Percentiles rank a stretch among this genome's conserved stretches.
Conservation (phyloP, 2,329 filamentous ascomycete species). For the Cladorrhinum sp. region DNA sequence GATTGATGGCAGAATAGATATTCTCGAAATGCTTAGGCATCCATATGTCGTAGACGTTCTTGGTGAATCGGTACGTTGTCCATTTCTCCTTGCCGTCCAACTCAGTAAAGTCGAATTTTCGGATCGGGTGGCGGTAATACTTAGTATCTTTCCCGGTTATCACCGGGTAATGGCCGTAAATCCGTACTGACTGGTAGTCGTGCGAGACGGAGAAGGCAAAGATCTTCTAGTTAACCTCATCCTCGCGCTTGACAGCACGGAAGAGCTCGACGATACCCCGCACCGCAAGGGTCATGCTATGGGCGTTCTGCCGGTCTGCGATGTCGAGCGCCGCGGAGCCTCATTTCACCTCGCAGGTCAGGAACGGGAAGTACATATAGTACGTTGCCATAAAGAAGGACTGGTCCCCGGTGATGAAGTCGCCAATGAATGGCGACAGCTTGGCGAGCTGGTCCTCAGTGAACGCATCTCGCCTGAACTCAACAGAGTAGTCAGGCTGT, state of each 20-base stretch:
- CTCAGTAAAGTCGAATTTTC: conserved; percentile 32
- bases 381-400: conserved; percentile 44
- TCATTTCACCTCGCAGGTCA: conserved; percentile 48
- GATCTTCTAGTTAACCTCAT: conserved; percentile 41
- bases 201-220: conserved; percentile 44
- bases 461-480: conserved; percentile 42
- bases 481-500: conserved; percentile 29
- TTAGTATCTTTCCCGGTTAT: conserved; percentile 35
- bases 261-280: conserved; percentile 41
- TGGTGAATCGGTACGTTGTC: conserved; percentile 8
- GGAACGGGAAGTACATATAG: conserved; percentile 49
- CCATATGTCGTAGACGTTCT: conserved; percentile 34
- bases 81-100: conserved; percentile 12
- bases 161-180: conserved; percentile 42
- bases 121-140: conserved; percentile 40
- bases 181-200: conserved; percentile 33
- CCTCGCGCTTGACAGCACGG: conserved; percentile 34
- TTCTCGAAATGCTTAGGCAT: conserved; percentile 36
- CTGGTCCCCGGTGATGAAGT: conserved; percentile 32
- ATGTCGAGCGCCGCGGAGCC: conserved; percentile 37
- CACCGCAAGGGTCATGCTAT: conserved; percentile 41
- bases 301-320: conserved; percentile 40
- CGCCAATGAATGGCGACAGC: conserved; percentile 37
- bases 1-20: conserved; percentile 38
- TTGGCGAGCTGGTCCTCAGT: conserved; percentile 41